Base-by-base conservation (phyloP, 78 protist genomes). In the Carpediemonas membranifera region DNA sequence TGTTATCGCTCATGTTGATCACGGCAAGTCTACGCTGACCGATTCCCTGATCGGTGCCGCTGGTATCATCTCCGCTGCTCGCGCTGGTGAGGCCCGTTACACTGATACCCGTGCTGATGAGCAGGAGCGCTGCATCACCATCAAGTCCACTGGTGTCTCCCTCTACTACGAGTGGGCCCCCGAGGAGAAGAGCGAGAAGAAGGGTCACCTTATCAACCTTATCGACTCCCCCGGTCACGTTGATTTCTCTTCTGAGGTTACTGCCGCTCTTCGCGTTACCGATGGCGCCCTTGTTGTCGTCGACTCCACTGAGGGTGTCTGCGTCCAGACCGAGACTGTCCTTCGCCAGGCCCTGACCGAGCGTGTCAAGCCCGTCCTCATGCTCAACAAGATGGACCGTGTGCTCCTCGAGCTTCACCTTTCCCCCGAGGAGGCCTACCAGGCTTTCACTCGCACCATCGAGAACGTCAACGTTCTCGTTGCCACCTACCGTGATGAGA, bases 101-200 rank as follows among this genome's bases (percentile, higher is more conserved):
- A 95, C 85, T 65, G 95, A 93, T 75, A 84, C 96, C 24, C 92
- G 99, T 39, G 96, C 90, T 59, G 99, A 95, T 84, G 94, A 87
- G 50, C 90, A 87, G 74, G 47, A 41, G 47, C 47, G 47, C 9
- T 41, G 47, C 47, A 41, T 41, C 47, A 41, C 47, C 21, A 41
- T 41, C 21, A 5, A 41, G 21, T 41, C 47, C 21, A 41, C 21
- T 41, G 47, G 5, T 9, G 9, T 41, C 47, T 41, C 47, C 47
- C 47, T 41, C 47, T 13, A 13, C 47, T 41, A 41, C 9, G 47
- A 5, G 21, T 13, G 9, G 47, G 78, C n/a, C n/a, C n/a, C n/a
- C n/a, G n/a, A n/a, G n/a, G 66, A 65, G 24, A 18, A 70, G 14
- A 30, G 51, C n/a, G 47, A 13, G 21, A 41, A 41, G 47, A 13